Conservation (phyloP, 257 asterid species). For the Solanum piurae region DNA sequence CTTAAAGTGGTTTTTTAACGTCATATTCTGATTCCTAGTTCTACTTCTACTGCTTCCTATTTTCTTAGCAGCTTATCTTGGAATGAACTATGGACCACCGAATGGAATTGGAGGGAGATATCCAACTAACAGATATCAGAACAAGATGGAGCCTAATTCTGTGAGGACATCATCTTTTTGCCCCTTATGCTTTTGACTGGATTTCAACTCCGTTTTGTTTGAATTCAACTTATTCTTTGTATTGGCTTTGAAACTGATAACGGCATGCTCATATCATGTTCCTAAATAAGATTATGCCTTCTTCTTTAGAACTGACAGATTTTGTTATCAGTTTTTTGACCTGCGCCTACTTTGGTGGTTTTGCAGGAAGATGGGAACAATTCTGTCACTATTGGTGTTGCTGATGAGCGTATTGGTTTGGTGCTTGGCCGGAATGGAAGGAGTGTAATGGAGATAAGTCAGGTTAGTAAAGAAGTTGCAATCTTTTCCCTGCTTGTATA, state of each 20-base stretch:
- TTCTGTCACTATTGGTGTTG: slow-evolving; percentile 75
- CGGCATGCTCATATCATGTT: background rate
- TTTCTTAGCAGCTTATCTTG: slow-evolving; percentile 19
- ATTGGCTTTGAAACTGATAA: background rate
- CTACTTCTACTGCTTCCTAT: background rate
- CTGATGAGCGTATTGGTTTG: slow-evolving; percentile 82
- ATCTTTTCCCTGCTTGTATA: background rate
- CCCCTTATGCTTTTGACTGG: background rate
- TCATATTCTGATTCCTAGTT: background rate
- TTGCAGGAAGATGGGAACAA: slow-evolving; percentile 66
- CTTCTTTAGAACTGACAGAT: background rate
- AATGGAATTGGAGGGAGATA: slow-evolving; percentile 29
- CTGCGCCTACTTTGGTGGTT: background rate
- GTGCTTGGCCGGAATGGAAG: slow-evolving; percentile 96
- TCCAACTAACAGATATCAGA: slow-evolving; percentile 18
- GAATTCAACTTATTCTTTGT: background rate
- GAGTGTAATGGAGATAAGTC: slow-evolving; percentile 73
- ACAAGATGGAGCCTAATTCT: slow-evolving; percentile 12
- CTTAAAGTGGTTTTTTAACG: background rate
- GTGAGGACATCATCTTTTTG: background rate
- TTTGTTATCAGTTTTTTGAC: background rate
- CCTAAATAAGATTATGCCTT: background rate
- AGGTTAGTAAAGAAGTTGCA: slow-evolving; percentile 28
- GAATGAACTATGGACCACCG: slow-evolving; percentile 19
- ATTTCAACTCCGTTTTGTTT: background rate